Evolutionary conservation across 805 yeast species (phyloP).

Genomic region (Saccharomyces mikatae): DNA sequence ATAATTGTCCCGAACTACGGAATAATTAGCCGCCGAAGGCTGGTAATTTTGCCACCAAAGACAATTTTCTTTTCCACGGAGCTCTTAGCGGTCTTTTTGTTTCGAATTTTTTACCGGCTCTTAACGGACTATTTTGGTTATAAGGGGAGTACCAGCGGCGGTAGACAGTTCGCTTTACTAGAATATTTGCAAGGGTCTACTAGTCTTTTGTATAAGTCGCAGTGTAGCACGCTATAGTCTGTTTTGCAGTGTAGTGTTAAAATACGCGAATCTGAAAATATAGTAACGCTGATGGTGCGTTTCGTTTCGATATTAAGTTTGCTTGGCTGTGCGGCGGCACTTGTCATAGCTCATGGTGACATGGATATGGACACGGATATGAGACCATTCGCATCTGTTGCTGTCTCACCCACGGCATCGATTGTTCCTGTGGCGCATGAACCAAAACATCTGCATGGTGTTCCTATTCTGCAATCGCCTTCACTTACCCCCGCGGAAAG

Average conservation of each 20-base stretch:
- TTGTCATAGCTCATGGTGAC: constrained; percentile 36
- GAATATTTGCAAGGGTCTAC: background rate
- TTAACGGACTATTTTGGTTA: background rate
- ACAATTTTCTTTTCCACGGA: background rate
- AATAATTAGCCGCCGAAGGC: background rate
- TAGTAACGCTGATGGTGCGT: background rate
- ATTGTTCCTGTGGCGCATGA: constrained; percentile 42
- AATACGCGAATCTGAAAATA: background rate
- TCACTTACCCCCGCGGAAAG: constrained; percentile 63
- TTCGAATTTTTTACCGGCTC: background rate
- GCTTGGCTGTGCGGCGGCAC: background rate
- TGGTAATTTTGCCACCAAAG: background rate
- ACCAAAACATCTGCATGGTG: constrained; percentile 49
- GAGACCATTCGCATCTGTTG: constrained; percentile 2
- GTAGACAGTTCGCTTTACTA: background rate
- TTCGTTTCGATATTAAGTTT: background rate
- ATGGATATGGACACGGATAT: constrained; percentile 35
- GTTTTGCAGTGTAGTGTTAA: background rate
- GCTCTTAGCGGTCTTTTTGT: background rate
- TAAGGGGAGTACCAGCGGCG: background rate
- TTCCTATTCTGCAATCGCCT: constrained; percentile 57
- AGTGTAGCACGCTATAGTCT: background rate
- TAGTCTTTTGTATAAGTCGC: background rate
- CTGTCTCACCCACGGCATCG: constrained; percentile 6
- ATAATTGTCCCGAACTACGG: background rate